Evolutionary conservation across 2,329 filamentous ascomycete species (phyloP).

Genomic region (Fusarium bactridioides): DNA sequence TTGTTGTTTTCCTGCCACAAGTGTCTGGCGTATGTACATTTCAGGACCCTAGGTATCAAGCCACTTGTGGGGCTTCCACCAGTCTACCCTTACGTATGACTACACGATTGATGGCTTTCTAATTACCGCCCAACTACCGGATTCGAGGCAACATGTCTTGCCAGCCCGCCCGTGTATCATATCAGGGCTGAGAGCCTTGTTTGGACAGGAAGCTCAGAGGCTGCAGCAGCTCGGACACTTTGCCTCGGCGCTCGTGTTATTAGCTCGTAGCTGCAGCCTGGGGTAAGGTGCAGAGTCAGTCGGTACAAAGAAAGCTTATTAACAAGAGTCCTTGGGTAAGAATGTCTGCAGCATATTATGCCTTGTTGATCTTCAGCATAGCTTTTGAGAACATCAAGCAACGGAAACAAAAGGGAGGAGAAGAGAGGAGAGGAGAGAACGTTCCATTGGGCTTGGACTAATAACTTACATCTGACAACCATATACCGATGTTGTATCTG

Average conservation of each 20-base stretch:
- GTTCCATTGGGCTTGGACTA: neutral
- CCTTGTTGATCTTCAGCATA: neutral
- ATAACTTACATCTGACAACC: neutral
- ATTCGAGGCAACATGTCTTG: constrained; percentile 25
- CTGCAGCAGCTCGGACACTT: constrained; percentile 16
- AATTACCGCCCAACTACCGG: constrained; percentile 31
- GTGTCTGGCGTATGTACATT: constrained; percentile 1
- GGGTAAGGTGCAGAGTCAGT: constrained; percentile 6
- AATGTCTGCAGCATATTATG: neutral
- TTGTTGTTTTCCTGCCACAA: constrained; percentile 18
- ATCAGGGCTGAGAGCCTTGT: constrained; percentile 17
- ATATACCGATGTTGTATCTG: neutral
- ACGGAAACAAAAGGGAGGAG: neutral
- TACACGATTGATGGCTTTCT: constrained; percentile 31
- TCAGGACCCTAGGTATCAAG: constrained; percentile 7
- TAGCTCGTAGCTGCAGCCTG: constrained; percentile 17
- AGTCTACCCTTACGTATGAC: constrained; percentile 16
- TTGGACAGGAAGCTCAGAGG: neutral
- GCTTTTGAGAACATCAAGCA: neutral
- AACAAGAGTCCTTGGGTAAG: neutral
- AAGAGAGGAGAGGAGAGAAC: neutral
- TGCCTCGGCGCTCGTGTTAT: constrained; percentile 12
- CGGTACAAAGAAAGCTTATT: constrained; percentile 19
- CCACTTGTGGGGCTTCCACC: constrained; percentile 15
- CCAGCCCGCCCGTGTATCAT: constrained; percentile 6